phyloP scores from a whole-genome alignment of 1,284 basidiomycete species.

The Coniferiporia weirii region DNA sequence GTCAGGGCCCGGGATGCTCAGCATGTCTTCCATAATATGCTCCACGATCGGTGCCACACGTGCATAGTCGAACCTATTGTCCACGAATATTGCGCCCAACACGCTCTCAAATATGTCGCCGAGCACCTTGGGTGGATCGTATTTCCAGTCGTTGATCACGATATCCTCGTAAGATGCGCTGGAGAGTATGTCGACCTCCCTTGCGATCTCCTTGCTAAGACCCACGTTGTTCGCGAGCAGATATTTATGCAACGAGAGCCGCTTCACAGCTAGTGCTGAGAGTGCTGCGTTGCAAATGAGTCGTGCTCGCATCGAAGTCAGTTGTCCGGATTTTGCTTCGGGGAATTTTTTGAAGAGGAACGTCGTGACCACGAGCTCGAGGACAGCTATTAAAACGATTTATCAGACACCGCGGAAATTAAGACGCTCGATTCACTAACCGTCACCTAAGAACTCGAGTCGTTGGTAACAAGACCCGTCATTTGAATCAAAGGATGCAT shows the following conservation, averaged over 20 bases:
- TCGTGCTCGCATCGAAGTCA: slow-evolving; percentile 64
- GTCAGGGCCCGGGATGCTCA: slow-evolving; percentile 50
- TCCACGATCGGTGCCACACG: slow-evolving; percentile 55
- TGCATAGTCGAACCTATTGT: slow-evolving; percentile 70
- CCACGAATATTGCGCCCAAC: slow-evolving; percentile 79
- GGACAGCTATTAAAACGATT: slow-evolving; percentile 46
- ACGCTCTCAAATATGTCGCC: slow-evolving; percentile 79
- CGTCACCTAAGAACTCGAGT: slow-evolving; percentile 82
- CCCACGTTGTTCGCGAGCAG: slow-evolving; percentile 67
- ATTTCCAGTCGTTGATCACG: slow-evolving; percentile 66
- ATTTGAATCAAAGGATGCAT: slow-evolving; percentile 61
- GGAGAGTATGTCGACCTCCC: slow-evolving; percentile 55
- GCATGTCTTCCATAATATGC: slow-evolving; percentile 55
- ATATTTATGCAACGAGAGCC: slow-evolving; percentile 62
- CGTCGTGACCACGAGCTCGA: slow-evolving; percentile 70
- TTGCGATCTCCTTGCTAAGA: slow-evolving; percentile 56
- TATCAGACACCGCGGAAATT: not conserved
- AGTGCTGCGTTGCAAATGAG: slow-evolving; percentile 73
- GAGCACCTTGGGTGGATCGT: slow-evolving; percentile 77
- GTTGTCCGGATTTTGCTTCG: slow-evolving; percentile 64
- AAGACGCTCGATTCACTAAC: slow-evolving; percentile 36
- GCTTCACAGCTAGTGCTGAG: slow-evolving; percentile 60
- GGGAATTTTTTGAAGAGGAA: slow-evolving; percentile 70
- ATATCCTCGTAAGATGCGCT: slow-evolving; percentile 53
- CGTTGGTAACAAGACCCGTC: slow-evolving; percentile 71